Conservation (phyloP, 306 rosid species). For the Nissolia schottii region DNA sequence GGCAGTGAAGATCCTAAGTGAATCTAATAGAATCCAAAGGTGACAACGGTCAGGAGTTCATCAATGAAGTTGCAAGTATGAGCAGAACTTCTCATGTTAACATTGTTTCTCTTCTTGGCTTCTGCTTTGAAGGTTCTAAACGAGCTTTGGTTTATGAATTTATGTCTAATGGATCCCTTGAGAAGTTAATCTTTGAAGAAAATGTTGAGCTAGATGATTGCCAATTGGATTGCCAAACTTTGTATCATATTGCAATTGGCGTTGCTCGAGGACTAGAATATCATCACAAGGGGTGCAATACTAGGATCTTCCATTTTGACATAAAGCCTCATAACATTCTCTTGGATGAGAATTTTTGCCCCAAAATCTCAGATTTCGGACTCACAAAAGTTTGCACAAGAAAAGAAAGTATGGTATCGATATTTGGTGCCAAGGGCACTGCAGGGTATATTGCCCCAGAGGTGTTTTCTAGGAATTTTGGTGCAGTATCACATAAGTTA, state of each 20-base stretch:
- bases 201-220: neutral
- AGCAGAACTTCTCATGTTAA: neutral
- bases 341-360: conserved; percentile 26
- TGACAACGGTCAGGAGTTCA: conserved; percentile 19
- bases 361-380: conserved; percentile 45
- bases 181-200: conserved; percentile 35
- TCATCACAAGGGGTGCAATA: conserved; percentile 35
- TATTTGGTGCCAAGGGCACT: conserved; percentile 32
- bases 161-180: conserved; percentile 48
- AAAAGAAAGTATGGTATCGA: conserved; percentile 28
- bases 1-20: conserved; percentile 24
- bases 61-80: neutral
- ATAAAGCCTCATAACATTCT: conserved; percentile 47
- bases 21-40: conserved; percentile 4
- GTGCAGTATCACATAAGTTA: conserved; percentile 32
- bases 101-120: neutral
- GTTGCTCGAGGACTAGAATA: conserved; percentile 45
- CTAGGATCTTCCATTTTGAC: conserved; percentile 44
- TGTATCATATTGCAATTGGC: conserved; percentile 34
- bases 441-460: conserved; percentile 41
- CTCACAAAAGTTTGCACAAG: conserved; percentile 37
- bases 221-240: conserved; percentile 26
- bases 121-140: conserved; percentile 16
- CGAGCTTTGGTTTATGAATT: conserved; percentile 36
- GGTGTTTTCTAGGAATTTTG: conserved; percentile 29